Conservation (phyloP, 441 rosid genomes). For the Sinapis alba region DNA sequence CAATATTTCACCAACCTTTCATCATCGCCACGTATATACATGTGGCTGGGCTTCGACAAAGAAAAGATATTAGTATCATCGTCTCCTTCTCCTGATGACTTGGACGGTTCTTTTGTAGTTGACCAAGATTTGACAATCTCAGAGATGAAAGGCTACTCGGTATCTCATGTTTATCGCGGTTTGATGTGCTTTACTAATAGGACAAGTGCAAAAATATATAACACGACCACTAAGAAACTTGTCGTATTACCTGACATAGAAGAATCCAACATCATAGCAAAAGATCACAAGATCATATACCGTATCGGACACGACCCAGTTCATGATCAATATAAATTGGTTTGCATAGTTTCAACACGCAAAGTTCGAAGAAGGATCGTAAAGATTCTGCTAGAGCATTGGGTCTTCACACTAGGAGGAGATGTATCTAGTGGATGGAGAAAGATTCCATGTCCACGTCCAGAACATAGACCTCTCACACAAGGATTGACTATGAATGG, state of each 20-base stretch:
- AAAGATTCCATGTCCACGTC: neutral
- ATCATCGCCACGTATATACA: neutral
- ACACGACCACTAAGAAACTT: constrained; percentile 23
- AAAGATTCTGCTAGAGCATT: neutral
- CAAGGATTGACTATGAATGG: constrained; percentile 13
- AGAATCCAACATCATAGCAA: neutral
- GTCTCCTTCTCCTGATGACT: neutral
- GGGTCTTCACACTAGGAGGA: constrained; percentile 10
- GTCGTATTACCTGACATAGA: constrained; percentile 17
- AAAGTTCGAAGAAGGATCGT: neutral
- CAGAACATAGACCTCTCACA: neutral
- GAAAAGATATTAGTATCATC: constrained; percentile 2
- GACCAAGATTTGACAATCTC: constrained; percentile 22
- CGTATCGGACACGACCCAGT: neutral
- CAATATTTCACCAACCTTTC: neutral
- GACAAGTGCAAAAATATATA: neutral
- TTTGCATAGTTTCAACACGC: constrained; percentile 6
- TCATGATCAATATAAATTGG: constrained; percentile 24
- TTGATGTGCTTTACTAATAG: neutral
- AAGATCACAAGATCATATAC: neutral
- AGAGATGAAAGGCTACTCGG: neutral
- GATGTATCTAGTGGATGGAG: neutral
- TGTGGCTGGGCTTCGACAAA: neutral
- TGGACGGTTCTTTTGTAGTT: neutral
- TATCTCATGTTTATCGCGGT: constrained; percentile 13